A percentile compares a stretch with the other conserved stretches of the same genome.
These are phyloP conservation scores for Euphrasia arctica DNA, from an alignment of 305 asterid species.

Conservation along the genomic window DNA sequence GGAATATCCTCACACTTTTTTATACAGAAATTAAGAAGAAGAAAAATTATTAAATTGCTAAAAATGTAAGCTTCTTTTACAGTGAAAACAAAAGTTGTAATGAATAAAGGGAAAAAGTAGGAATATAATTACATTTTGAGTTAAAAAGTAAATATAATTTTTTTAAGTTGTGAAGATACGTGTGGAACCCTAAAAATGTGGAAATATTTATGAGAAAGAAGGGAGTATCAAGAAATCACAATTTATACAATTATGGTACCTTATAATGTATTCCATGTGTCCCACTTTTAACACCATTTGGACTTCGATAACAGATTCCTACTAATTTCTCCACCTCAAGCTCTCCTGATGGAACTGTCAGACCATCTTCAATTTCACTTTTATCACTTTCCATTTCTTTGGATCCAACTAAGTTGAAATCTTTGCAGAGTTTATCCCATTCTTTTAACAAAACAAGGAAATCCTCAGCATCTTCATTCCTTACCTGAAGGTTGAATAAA, in stretches of 20 bases:
- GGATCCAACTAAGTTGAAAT: not conserved
- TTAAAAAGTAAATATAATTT: no score
- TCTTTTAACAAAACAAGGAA: not conserved
- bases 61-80: no score
- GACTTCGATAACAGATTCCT: conserved; percentile 2
- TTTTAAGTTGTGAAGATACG: no score
- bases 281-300: not conserved
- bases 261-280: not conserved
- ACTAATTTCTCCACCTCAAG: conserved; percentile 8
- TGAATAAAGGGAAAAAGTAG: no score
- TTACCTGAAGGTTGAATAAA: not conserved
- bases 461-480: conserved; percentile 12
- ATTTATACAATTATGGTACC: not conserved
- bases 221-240: not conserved
- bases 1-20: no score
- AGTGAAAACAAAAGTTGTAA: no score
- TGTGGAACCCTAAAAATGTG: no score
- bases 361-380: not conserved
- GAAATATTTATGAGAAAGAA: no score
- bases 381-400: conserved; percentile 3
- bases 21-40: no score
- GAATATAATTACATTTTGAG: no score
- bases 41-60: no score
- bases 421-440: conserved; percentile 8
- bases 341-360: not conserved